Conservation (phyloP, 495 filamentous ascomycete genomes). For the Diplogelasinospora grovesii region DNA sequence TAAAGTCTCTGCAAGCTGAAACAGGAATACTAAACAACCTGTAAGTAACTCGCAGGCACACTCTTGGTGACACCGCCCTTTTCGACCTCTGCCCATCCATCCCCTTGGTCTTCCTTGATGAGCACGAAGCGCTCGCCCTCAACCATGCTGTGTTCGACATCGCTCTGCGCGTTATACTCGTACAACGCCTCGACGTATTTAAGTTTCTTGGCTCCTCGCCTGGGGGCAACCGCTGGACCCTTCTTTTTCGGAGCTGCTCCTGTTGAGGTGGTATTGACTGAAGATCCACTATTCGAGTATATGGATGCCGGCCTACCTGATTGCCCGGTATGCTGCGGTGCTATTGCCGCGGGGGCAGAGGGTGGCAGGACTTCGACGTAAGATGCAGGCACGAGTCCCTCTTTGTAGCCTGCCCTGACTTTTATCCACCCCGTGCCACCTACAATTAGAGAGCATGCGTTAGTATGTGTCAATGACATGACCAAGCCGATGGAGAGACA, state of each 20-base stretch:
- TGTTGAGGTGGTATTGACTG: constrained; percentile 50
- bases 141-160: constrained; percentile 79
- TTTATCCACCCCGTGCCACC: constrained; percentile 90
- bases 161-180: constrained; percentile 79
- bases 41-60: constrained; percentile 90
- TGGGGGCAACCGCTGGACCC: constrained; percentile 87
- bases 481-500: constrained; percentile 26
- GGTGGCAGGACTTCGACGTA: constrained; percentile 49
- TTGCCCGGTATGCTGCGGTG: constrained; percentile 46
- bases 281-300: constrained; percentile 77
- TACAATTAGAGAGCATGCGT: no score
- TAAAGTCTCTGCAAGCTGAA: no score
- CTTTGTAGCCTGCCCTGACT: constrained; percentile 58
- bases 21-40: constrained; percentile 57
- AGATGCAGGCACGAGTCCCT: constrained; percentile 80
- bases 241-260: constrained; percentile 68
- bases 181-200: constrained; percentile 91
- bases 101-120: constrained; percentile 74
- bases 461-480: constrained; percentile 3
- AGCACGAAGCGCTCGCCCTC: constrained; percentile 91
- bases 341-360: constrained; percentile 38
- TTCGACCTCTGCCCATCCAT: constrained; percentile 97
- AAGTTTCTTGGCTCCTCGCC: constrained; percentile 89
- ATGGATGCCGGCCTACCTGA: constrained; percentile 53
- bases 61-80: constrained; percentile 82